phyloP scores from a whole-genome alignment of 345 rosid genomes.

The Raphanus sativus region DNA sequence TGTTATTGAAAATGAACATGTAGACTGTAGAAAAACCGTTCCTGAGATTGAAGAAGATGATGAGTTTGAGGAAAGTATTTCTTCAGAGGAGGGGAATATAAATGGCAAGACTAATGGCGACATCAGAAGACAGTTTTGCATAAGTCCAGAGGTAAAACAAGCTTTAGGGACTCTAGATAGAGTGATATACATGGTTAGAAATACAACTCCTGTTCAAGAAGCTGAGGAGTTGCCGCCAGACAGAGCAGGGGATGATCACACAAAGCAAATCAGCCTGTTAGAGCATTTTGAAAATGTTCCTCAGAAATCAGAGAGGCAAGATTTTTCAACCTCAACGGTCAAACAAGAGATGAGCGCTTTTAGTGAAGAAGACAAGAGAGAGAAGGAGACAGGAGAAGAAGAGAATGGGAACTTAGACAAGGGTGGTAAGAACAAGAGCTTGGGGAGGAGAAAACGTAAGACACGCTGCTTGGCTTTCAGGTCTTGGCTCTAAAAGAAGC shows the following conservation, averaged over 20 bases:
- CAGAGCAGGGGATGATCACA: constrained; percentile 15
- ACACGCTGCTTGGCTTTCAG: constrained; percentile 33
- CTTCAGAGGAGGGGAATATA: constrained; percentile 24
- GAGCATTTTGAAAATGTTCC: constrained; percentile 12
- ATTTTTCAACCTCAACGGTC: not conserved
- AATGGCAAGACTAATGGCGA: constrained; percentile 20
- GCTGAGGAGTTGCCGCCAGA: constrained; percentile 36
- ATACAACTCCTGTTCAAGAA: constrained; percentile 32
- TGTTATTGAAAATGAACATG: constrained; percentile 14
- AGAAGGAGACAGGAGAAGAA: constrained; percentile 1
- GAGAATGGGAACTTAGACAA: not conserved
- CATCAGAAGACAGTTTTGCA: constrained; percentile 32
- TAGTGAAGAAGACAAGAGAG: constrained; percentile 10
- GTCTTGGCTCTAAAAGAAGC: constrained; percentile 27
- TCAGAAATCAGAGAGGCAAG: constrained; percentile 26
- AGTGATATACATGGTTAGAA: constrained; percentile 58
- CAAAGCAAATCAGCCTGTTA: constrained; percentile 11
- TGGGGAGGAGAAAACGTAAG: constrained; percentile 18
- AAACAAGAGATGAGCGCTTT: not conserved
- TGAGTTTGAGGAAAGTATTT: constrained; percentile 26
- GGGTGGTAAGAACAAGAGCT: constrained; percentile 7
- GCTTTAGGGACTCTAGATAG: constrained; percentile 80
- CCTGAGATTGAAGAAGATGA: constrained; percentile 67
- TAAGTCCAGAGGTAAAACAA: constrained; percentile 67
- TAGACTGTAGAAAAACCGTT: constrained; percentile 33